Base-by-base conservation (phyloP, 164 flowering plant genomes). In the Litsea cubeba region DNA sequence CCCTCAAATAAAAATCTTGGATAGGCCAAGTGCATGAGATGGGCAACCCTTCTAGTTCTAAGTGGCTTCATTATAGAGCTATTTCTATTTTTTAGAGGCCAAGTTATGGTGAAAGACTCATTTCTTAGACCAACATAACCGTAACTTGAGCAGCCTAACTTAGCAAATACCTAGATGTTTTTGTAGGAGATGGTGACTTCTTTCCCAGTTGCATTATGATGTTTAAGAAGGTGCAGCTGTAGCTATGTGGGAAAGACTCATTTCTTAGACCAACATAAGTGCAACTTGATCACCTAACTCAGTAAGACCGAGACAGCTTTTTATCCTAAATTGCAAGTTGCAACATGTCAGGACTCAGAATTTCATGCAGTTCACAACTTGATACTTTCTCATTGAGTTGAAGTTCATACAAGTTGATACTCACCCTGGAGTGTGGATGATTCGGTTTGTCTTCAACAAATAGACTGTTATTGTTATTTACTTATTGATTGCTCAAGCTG, bases 251-350 rank as follows among this genome's bases (percentile, higher is more conserved):
- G 72, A 79, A 79, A 57, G 82, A 79, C 54, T 79, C 82, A 32
- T 79, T 79, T 35, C 82, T 79, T 49, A 79, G 79, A 68, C 76
- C 82, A 17, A 79, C 82, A 69, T 79, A 79, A 30, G 76, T 79
- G 78, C 25, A 62, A 57, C 22, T 22, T 2, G 28, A 63, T 63
- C 25, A 68, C 6, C 11, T 12, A 65, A 17, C 66, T 40, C 10
- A 6, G 46, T 35, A 35, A 35, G 10, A 35, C n/a, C 63, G 12
- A 63, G 18, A 50, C 15, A 28, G 14, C 22, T 5, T 18, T 18
- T 60, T 17, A 6, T 5, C 63, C n/a, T 15, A 15, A 22, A 17
- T n/a, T 18, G 20, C 24, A 15, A 22, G 3, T n/a, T 18, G 20
- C 24, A 60, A 60, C 20, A 18, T 17, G 8, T 60, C 6, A 5